Conservation (phyloP, 441 rosid genomes). For the Bruguiera hainesii region DNA sequence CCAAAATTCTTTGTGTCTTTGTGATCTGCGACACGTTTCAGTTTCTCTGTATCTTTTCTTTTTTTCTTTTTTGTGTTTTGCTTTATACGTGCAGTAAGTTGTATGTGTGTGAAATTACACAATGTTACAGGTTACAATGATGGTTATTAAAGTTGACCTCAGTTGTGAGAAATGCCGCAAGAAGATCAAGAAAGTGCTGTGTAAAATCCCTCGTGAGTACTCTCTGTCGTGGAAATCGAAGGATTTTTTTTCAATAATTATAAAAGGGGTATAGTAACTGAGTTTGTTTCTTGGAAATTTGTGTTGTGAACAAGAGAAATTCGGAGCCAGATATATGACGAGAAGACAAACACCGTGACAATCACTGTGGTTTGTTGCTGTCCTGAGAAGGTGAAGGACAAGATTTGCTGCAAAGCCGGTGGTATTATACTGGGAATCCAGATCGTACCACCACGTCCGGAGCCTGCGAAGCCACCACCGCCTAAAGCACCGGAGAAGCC, state of each 20-base stretch:
- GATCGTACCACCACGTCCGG: constrained; percentile 24
- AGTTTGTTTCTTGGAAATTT: constrained; percentile 23
- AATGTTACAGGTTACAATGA: constrained; percentile 33
- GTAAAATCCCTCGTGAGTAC: constrained; percentile 66
- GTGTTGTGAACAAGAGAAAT: constrained; percentile 60
- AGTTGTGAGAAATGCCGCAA: constrained; percentile 51
- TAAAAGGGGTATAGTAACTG: constrained; percentile 25
- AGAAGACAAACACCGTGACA: constrained; percentile 52
- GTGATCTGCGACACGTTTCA: constrained; percentile 15
- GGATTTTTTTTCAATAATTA: not conserved
- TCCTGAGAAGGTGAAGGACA: constrained; percentile 63
- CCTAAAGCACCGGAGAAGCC: constrained; percentile 8
- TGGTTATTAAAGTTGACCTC: constrained; percentile 64
- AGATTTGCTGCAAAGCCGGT: constrained; percentile 55
- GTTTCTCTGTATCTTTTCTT: not conserved
- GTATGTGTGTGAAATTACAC: not conserved
- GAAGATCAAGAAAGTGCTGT: constrained; percentile 75
- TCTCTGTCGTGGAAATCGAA: not conserved
- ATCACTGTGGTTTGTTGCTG: constrained; percentile 68
- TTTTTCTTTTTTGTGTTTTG: not conserved
- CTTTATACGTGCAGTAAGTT: not conserved
- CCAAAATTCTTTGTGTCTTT: not conserved
- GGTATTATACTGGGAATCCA: constrained; percentile 50
- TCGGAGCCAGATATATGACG: constrained; percentile 52
- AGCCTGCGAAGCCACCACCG: not conserved